Evolutionary conservation across 2,329 filamentous ascomycete species (phyloP).

Genomic region (Fusarium poae): DNA sequence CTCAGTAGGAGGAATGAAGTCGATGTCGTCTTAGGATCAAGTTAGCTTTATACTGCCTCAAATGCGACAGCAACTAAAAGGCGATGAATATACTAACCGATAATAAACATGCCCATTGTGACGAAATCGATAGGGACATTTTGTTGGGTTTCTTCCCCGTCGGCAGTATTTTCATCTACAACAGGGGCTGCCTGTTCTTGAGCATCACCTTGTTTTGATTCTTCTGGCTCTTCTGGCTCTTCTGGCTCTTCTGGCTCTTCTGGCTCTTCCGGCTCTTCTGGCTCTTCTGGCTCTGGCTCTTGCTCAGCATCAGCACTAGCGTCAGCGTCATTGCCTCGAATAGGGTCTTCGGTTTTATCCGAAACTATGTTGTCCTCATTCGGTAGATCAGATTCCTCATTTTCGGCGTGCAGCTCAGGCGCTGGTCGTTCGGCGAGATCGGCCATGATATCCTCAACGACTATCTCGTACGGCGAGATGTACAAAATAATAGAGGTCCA

Average conservation of each 20-base stretch:
- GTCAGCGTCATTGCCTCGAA: constrained; percentile 14
- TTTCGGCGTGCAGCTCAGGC: constrained; percentile 15
- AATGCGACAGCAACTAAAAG: background rate
- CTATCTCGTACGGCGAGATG: background rate
- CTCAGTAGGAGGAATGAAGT: constrained; percentile 78
- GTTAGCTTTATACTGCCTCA: constrained; percentile 23
- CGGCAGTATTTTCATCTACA: constrained; percentile 2
- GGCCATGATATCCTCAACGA: constrained; percentile 22
- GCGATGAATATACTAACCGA: constrained; percentile 63
- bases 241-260: background rate
- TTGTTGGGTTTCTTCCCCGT: constrained; percentile 6
- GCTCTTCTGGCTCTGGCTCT: background rate
- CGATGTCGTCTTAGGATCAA: constrained; percentile 80
- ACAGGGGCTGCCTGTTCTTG: constrained; percentile 11
- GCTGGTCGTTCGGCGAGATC: constrained; percentile 17
- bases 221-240: constrained; percentile 3
- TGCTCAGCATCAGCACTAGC: background rate
- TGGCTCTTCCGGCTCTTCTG: background rate
- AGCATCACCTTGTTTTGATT: constrained; percentile 8
- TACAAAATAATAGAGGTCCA: background rate
- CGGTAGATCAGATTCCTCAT: constrained; percentile 8
- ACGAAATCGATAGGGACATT: constrained; percentile 68
- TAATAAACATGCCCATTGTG: constrained; percentile 80
- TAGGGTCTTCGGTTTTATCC: constrained; percentile 25
- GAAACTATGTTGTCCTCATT: constrained; percentile 7